phyloP scores from a whole-genome alignment of 345 rosid species.

The Excoecaria agallocha region DNA sequence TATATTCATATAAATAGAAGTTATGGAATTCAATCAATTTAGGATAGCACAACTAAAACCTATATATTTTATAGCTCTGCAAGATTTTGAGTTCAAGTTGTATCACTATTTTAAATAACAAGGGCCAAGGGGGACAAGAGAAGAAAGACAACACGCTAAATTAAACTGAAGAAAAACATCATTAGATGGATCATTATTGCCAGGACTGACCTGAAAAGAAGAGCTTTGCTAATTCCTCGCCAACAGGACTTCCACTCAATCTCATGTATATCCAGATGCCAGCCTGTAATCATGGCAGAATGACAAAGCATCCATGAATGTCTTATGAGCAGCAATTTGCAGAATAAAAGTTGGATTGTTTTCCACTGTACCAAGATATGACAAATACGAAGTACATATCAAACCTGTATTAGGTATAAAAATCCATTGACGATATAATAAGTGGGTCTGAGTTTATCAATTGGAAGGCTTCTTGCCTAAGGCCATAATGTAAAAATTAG shows the following conservation, averaged over 20 bases:
- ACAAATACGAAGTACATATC: constrained; percentile 3
- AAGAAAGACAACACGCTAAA: background rate
- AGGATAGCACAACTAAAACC: background rate
- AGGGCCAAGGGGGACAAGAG: too few species aligned
- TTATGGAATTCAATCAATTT: background rate
- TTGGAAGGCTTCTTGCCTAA: constrained; percentile 59
- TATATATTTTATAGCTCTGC: background rate
- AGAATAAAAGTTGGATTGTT: background rate
- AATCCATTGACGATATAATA: constrained; percentile 42
- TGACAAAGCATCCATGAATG: background rate
- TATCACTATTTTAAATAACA: background rate
- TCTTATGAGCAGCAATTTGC: background rate
- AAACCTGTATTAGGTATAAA: constrained; percentile 48
- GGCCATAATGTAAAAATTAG: background rate
- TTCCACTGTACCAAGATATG: background rate
- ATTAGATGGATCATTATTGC: background rate
- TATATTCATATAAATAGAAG: too few species aligned
- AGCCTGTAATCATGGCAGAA: constrained; percentile 26
- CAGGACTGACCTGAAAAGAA: constrained; percentile 45
- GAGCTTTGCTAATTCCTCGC: constrained; percentile 35
- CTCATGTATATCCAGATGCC: constrained; percentile 48
- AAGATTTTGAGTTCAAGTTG: background rate
- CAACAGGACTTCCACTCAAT: constrained; percentile 29
- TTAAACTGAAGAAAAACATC: background rate
- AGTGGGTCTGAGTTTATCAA: constrained; percentile 49